Conservation (phyloP, 2,329 filamentous ascomycete genomes). For the Ophiocordyceps camponoti-saundersi region DNA sequence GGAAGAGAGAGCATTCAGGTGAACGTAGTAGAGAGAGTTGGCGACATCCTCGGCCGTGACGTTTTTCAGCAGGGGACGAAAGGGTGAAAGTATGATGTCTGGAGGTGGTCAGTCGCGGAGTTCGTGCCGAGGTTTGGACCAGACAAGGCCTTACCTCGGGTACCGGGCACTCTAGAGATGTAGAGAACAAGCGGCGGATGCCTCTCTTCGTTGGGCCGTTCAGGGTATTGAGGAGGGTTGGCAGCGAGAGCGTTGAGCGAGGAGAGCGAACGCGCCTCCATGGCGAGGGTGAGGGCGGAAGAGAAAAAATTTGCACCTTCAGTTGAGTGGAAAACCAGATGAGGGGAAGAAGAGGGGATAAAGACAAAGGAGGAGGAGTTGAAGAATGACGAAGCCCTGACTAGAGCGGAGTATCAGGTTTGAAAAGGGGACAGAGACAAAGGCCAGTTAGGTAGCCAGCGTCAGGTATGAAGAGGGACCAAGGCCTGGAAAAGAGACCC, state of each 20-base stretch:
- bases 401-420: not conserved
- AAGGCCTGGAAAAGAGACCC: not conserved
- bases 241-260: constrained; percentile 64
- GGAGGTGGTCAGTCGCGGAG: constrained; percentile 3
- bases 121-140: not conserved
- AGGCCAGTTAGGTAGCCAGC: not conserved
- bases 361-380: not conserved
- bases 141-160: constrained; percentile 43
- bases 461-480: not conserved
- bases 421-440: not conserved
- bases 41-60: constrained; percentile 78
- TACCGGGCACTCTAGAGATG: constrained; percentile 84
- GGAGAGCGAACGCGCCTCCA: constrained; percentile 74
- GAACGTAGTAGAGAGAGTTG: constrained; percentile 80
- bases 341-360: not conserved
- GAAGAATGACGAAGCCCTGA: not conserved
- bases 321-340: constrained; percentile 8
- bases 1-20: constrained; percentile 42
- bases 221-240: constrained; percentile 73
- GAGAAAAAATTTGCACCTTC: constrained; percentile 15
- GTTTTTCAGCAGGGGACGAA: constrained; percentile 77
- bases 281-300: constrained; percentile 6
- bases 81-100: constrained; percentile 86
- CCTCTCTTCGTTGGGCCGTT: constrained; percentile 52
- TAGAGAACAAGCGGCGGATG: constrained; percentile 69